Conservation (phyloP, 441 rosid species). For the Gossypium schwendimanii region DNA sequence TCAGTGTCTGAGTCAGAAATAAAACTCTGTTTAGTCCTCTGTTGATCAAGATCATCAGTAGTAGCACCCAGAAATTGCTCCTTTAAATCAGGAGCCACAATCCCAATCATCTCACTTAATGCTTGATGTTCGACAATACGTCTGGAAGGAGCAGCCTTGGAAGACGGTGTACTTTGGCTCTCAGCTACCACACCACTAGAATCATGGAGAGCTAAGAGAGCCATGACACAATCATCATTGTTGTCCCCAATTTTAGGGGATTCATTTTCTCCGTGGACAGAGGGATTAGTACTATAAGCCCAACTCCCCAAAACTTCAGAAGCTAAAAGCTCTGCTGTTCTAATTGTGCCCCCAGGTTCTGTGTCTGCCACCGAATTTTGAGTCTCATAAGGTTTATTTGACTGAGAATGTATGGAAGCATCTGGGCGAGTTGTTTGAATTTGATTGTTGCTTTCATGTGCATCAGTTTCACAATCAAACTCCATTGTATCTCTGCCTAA, state of each 20-base stretch:
- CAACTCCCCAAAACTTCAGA: constrained; percentile 90
- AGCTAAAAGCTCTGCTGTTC: constrained; percentile 72
- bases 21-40: constrained; percentile 25
- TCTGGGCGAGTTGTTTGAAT: constrained; percentile 20
- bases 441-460: constrained; percentile 33
- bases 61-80: constrained; percentile 34
- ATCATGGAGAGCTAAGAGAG: constrained; percentile 31
- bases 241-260: constrained; percentile 42
- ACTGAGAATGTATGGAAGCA: constrained; percentile 22
- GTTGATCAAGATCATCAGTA: constrained; percentile 24
- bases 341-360: constrained; percentile 55
- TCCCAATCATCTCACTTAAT: constrained; percentile 55
- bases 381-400: constrained; percentile 29
- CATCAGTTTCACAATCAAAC: constrained; percentile 53
- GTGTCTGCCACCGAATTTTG: constrained; percentile 45
- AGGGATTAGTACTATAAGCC: constrained; percentile 82
- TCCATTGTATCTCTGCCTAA: constrained; percentile 68
- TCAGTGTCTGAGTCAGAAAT: constrained; percentile 50
- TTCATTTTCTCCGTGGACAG: constrained; percentile 69
- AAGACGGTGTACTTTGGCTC: constrained; percentile 55
- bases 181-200: constrained; percentile 39
- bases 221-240: constrained; percentile 28
- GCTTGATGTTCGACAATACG: constrained; percentile 27
- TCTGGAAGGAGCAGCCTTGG: constrained; percentile 25
- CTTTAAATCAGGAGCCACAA: constrained; percentile 57